Evolutionary conservation across 306 rosid genomes (phyloP), one percentile per base, ranked within the genome.

Genomic region (Prunus davidiana): DNA sequence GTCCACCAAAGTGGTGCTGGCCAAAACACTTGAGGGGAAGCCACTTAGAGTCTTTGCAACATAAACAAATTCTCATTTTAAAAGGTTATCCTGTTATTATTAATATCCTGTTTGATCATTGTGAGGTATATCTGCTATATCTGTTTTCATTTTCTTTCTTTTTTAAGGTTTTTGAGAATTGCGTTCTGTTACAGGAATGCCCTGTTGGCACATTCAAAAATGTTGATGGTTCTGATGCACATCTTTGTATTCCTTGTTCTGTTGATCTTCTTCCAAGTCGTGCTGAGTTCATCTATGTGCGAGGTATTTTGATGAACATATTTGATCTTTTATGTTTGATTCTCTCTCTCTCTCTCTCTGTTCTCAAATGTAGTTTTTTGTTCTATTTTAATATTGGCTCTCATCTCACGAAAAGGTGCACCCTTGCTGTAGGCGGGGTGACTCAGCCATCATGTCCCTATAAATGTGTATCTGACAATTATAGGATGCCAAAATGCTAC

Each of bases 201-300:
- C 98, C 97, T 68, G 16, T 90, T 84, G 98, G 97, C 76, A 88
- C 98, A 67, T 94, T 88, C 78, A 94, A 94, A 87, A 88, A 89
- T 81, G 88, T 89, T 71, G 91, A 83, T 41, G 98, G 98, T 61
- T 94, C 98, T 75, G 95, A 88, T 75, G 80, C 64, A 64, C 38
- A 78, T 82, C 98, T 94, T 84, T 94, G 98, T 83, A 75, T 81
- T 72, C 96, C 97, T 70, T 94, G 98, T 84, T 79, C 98, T 56
- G 89, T 94, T 79, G 97, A 88, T 86, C 92, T 85, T 82, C 93
- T 94, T 86, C 98, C 98, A 56, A 88, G 84, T 75, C 97, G 98
- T 76, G 97, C 97, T 5, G 87, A 89, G 78, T 94, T 90, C 89
- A 91, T 93, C 58, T 88, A 93, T 66, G 79, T 79, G 78, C 91